Evolutionary conservation across 306 rosid species (phyloP), one percentile per base, ranked within the genome.

Genomic region (Ammopiptanthus mongolicus): DNA sequence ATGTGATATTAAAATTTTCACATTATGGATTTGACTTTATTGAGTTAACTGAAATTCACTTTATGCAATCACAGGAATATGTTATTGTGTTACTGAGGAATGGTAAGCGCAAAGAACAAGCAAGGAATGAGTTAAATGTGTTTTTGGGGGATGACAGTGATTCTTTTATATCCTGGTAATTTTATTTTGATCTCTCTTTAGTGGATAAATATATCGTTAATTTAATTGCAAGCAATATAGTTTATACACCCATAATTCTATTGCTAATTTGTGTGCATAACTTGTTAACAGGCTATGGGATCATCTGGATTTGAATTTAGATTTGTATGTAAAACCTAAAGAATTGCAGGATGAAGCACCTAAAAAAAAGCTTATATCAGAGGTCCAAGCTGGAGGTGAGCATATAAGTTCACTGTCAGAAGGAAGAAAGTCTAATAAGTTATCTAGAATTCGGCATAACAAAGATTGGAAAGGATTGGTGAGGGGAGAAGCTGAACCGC

Each of bases 121-220:
- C 97, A 37, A 89, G 67, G 86, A 86, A 64, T 79, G 97, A 90
- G 87, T 78, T 95, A 76, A 87, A 84, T 62, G 97, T 95, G 6
- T 95, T 95, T 80, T 79, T 95, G 87, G 97, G 93, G 47, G 96
- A 90, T 69, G 95, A 95, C 83, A 87, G 88, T 60, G 90, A 87
- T 85, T 86, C 98, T 83, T 95, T 95, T 80, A 87, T 90, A 53
- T 83, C 96, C 31, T 95, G 98, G 98, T 95, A 91, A 91, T 84
- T 83, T 57, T 8, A 18, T 44, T 33, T 31, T 25, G 21, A 18
- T 58, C 61, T 52, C 55, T 67, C 57, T 22, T 62, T 77, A 60
- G 6, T 33, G 66, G 21, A 41, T 37, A 52, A 15, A 63, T 18
- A 65, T 50, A 59, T 56, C 6, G 47, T 76, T 36, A 14, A 42